A percentile compares a stretch with the other conserved stretches of the same genome.
phyloP scores from a whole-genome alignment of 345 rosid genomes.

The Citrus australasica region DNA sequence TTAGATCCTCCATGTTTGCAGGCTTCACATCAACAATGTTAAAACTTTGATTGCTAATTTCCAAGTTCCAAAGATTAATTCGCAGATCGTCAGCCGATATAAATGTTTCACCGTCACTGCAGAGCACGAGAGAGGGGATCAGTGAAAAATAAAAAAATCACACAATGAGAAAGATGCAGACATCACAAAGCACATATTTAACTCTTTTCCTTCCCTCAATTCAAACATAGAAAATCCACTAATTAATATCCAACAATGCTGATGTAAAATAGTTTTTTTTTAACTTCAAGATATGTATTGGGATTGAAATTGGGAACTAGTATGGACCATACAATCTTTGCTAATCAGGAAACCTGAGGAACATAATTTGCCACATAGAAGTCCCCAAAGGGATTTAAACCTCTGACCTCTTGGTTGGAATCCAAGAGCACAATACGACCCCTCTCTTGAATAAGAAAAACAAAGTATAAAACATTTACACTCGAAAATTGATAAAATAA shows the following conservation, averaged over 20 bases:
- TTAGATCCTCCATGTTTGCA: slow-evolving; percentile 94
- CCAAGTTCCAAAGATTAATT: slow-evolving; percentile 98
- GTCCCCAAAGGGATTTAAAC: neutral
- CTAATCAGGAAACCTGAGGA: neutral
- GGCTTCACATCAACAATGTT: slow-evolving; percentile 98
- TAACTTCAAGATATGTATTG: neutral
- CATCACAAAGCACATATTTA: neutral
- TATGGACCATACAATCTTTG: neutral
- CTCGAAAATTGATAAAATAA: neutral
- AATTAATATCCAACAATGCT: neutral
- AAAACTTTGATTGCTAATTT: slow-evolving; percentile 91
- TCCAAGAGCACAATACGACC: neutral
- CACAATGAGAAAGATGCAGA: neutral
- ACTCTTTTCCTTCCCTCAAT: neutral
- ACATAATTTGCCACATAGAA: neutral
- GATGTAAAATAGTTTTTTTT: neutral
- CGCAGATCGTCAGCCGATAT: slow-evolving; percentile 97
- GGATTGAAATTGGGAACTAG: neutral
- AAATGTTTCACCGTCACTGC: slow-evolving; percentile 93
- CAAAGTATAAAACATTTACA: neutral
- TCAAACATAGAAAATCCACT: neutral
- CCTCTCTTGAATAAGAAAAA: neutral
- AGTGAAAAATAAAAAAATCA: neutral
- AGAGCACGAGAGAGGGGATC: slow-evolving; percentile 10
- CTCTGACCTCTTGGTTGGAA: neutral